A percentile compares a stretch with the other conserved stretches of the same genome.
phyloP scores from a whole-genome alignment of 78 protist species.

The Pigoraptor vietnamica region DNA sequence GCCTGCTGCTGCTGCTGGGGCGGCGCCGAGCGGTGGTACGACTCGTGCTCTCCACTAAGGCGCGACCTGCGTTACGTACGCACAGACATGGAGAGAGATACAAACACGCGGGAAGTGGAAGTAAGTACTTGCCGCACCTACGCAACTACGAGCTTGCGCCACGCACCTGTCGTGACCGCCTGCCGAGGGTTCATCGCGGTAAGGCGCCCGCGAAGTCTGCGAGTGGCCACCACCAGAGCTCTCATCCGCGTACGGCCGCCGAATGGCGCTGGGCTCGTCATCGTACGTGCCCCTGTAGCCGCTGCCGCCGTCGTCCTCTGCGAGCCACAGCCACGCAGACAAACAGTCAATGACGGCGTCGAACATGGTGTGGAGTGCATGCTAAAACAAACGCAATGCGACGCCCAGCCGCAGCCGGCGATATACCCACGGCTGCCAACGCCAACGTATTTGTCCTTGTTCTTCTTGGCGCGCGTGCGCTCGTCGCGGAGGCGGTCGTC shows the following conservation, averaged over 20 bases:
- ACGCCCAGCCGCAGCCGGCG: background rate
- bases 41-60: background rate
- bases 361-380: no score
- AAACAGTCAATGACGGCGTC: background rate
- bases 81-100: background rate
- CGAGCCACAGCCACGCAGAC: background rate
- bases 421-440: background rate
- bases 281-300: background rate
- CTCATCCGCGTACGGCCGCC: background rate
- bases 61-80: background rate
- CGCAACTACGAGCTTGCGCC: background rate
- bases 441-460: slow-evolving; percentile 1
- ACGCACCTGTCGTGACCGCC: background rate
- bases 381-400: no score
- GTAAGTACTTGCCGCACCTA: no score
- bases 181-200: background rate
- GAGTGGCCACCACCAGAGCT: background rate
- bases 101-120: background rate
- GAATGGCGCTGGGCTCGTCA: background rate
- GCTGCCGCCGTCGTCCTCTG: background rate
- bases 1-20: background rate
- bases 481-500: slow-evolving; percentile 33
- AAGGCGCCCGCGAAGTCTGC: background rate
- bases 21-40: background rate
- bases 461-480: background rate